These are phyloP conservation scores for Immersiella caudata DNA, from an alignment of 495 filamentous ascomycete genomes.

Conservation along the genomic window DNA sequence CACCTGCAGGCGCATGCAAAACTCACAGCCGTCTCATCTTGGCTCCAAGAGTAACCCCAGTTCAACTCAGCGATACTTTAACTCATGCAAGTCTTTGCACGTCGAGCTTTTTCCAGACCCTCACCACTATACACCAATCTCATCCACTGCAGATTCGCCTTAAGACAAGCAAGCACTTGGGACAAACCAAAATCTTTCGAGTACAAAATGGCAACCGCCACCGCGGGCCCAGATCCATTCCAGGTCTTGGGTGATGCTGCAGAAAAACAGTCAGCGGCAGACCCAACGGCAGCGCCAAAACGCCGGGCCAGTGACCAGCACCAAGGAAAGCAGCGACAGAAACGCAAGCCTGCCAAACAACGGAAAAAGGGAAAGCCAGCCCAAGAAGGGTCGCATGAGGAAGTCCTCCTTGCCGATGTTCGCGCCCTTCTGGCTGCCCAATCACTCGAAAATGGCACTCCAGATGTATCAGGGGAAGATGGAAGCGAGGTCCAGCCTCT, in stretches of 20 bases:
- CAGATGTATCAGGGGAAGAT: slow-evolving; percentile 21
- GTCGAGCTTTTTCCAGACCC: not conserved
- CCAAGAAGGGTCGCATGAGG: slow-evolving; percentile 60
- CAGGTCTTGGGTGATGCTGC: not conserved
- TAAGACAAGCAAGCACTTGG: not conserved
- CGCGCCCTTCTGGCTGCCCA: slow-evolving; percentile 60
- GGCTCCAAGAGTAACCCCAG: not conserved
- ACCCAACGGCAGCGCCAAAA: not conserved
- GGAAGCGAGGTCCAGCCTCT: slow-evolving; percentile 37
- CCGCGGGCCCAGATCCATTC: not conserved
- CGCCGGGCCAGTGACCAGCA: not conserved
- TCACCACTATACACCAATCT: not conserved
- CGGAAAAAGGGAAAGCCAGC: slow-evolving; percentile 31
- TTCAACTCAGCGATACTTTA: no score
- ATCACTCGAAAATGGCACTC: slow-evolving; percentile 41
- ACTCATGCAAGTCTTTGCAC: not conserved
- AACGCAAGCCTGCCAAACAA: slow-evolving; percentile 26
- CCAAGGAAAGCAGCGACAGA: slow-evolving; percentile 6
- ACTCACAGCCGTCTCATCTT: not conserved
- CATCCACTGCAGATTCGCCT: not conserved
- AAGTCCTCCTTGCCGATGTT: slow-evolving; percentile 75
- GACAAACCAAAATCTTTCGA: not conserved
- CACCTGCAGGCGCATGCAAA: not conserved
- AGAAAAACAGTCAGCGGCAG: not conserved
- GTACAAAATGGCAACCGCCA: not conserved